phyloP scores from a whole-genome alignment of 345 rosid species.

The Sisymbrium irio region DNA sequence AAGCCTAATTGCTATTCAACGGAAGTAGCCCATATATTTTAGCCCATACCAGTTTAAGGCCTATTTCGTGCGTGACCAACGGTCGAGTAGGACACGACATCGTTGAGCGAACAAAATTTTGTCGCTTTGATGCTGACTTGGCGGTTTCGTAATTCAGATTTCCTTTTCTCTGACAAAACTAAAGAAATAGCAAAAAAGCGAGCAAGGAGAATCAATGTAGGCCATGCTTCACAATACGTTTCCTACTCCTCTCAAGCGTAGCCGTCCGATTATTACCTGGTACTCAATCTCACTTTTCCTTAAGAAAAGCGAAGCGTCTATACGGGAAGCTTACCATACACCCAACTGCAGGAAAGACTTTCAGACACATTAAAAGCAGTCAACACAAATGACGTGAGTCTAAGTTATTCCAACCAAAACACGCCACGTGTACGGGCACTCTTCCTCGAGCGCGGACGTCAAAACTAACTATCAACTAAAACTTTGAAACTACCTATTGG shows the following conservation, averaged over 20 bases:
- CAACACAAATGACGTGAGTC: constrained; percentile 46
- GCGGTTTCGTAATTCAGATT: constrained; percentile 32
- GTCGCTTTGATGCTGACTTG: constrained; percentile 34
- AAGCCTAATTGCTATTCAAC: not conserved
- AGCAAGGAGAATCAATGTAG: not conserved
- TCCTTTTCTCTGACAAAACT: constrained; percentile 28
- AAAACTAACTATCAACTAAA: constrained; percentile 51
- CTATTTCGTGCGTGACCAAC: not conserved
- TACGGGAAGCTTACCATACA: not conserved
- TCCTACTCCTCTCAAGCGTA: not conserved
- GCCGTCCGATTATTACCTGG: constrained; percentile 1
- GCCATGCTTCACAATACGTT: not conserved
- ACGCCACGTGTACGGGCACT: constrained; percentile 38
- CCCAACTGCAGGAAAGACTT: not conserved
- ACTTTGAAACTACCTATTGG: constrained; percentile 36
- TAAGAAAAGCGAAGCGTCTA: constrained; percentile 3
- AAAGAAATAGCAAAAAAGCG: constrained; percentile 28
- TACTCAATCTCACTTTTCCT: not conserved
- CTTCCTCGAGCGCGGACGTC: constrained; percentile 39
- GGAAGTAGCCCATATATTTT: not conserved
- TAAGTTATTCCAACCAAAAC: constrained; percentile 30
- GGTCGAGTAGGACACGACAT: constrained; percentile 26
- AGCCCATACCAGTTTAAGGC: not conserved
- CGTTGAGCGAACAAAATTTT: constrained; percentile 3
- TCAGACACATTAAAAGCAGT: constrained; percentile 29